Percentiles rank a stretch among this genome's conserved stretches.
These are phyloP conservation scores for Fusarium oligoseptatum DNA, from an alignment of 2,329 filamentous ascomycete genomes.

Conservation along the genomic window DNA sequence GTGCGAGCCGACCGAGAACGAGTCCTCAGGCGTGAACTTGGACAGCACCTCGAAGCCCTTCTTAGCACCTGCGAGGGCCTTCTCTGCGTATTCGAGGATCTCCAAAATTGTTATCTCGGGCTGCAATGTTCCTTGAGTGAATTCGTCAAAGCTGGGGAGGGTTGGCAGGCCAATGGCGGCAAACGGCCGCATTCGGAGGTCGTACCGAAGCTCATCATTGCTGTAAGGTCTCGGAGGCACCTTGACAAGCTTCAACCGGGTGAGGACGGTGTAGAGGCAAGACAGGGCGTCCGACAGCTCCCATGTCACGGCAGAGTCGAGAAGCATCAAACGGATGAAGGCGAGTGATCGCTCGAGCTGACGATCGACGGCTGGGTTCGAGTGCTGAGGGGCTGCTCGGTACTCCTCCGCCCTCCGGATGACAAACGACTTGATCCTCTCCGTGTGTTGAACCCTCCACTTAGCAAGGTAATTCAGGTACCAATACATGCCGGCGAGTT, in stretches of 20 bases:
- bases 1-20: conserved; percentile 69
- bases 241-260: conserved; percentile 68
- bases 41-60: conserved; percentile 69
- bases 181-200: conserved; percentile 90
- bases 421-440: conserved; percentile 79
- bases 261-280: conserved; percentile 75
- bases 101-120: conserved; percentile 53
- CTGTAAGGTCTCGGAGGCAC: conserved; percentile 73
- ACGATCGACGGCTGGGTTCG: conserved; percentile 51
- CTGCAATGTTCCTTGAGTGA: conserved; percentile 60
- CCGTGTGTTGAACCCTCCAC: conserved; percentile 76
- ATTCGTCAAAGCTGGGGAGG: conserved; percentile 74
- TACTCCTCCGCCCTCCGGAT: conserved; percentile 55
- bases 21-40: conserved; percentile 64
- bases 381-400: conserved; percentile 21
- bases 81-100: conserved; percentile 61
- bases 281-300: conserved; percentile 68
- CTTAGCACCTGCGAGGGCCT: conserved; percentile 62
- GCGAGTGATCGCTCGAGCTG: conserved; percentile 64
- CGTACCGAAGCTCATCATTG: conserved; percentile 77
- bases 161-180: conserved; percentile 75
- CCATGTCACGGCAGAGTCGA: conserved; percentile 74
- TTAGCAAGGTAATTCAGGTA: conserved; percentile 82
- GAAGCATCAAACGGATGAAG: conserved; percentile 70
- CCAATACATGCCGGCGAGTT: conserved; percentile 91